Conservation (phyloP, 371 early-diverging fungal genomes). For the Rhizomucor pusillus region DNA sequence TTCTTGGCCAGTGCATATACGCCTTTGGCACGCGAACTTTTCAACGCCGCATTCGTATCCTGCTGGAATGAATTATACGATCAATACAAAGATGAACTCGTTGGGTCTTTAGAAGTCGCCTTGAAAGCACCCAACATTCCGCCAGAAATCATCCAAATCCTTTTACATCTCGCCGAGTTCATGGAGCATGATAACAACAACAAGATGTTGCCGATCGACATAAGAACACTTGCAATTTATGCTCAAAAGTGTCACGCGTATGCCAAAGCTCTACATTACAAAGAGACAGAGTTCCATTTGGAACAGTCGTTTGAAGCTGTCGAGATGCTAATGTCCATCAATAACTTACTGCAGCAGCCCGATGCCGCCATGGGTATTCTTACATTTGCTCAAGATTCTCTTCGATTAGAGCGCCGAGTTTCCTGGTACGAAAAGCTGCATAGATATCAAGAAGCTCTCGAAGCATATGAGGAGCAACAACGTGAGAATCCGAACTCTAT, state of each 20-base stretch:
- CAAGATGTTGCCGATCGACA: conserved; percentile 91
- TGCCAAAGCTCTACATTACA: conserved; percentile 96
- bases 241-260: conserved; percentile 95
- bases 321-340: conserved; percentile 91
- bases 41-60: conserved; percentile 97
- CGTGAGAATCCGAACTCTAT: conserved; percentile 73
- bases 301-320: conserved; percentile 86
- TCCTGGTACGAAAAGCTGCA: conserved; percentile 95
- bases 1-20: conserved; percentile 80
- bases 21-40: conserved; percentile 87
- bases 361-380: conserved; percentile 97
- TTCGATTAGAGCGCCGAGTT: conserved; percentile 84
- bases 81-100: conserved; percentile 90
- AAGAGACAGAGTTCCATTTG: conserved; percentile 92
- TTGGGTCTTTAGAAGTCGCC: conserved; percentile 83
- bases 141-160: conserved; percentile 87
- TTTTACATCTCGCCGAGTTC: conserved; percentile 95
- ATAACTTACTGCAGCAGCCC: conserved; percentile 93
- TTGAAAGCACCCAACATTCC: conserved; percentile 84
- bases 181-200: conserved; percentile 99
- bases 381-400: conserved; percentile 84
- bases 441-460: conserved; percentile 94
- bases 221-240: conserved; percentile 85
- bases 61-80: conserved; percentile 95
- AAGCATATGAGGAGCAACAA: conserved; percentile 84